Evolutionary conservation across 306 rosid species (phyloP), one percentile per base, ranked within the genome.

Genomic region (Ammopiptanthus mongolicus): DNA sequence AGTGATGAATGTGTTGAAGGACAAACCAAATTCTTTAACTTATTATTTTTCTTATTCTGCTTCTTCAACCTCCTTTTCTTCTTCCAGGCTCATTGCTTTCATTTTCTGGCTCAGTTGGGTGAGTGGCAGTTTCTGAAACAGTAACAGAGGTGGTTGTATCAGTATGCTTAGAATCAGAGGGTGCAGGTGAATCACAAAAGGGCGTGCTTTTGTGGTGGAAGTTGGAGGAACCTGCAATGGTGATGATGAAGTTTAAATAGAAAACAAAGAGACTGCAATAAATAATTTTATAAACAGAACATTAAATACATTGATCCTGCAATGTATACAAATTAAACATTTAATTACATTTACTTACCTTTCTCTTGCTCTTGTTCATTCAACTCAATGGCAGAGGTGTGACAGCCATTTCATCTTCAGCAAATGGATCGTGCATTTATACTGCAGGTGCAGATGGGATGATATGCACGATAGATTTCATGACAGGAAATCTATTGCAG

Each of bases 381-480:
- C 48, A 66, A 69, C 52, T 60, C 33, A 25, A 47, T 28, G 83
- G 86, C 89, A 95, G 99, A 81, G 96, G 97, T 65, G 97, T 88
- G 66, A 82, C 84, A 75, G 86, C 97, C 68, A 81, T 92, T 77
- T 91, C 97, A 15, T 90, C 89, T 77, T 65, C 91, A 6, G 85
- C 84, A 47, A 78, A 81, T 17, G 90, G 71, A 37, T 86, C 92
- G 1, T 73, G 72, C 57, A 60, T 88, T 67, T 92, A 87, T 76
- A 86, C 97, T 2, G 93, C 93, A 0, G 99, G 97, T 77, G 87
- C 84, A 11, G 97, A 92, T 87, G 99, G 99, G 71, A 88, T 88
- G 91, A 55, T 90, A 62, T 92, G 96, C 23, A 68, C 55, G 78
- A 87, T 90, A 71, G 93, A 95, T 76, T 82, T 86, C 9, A 28